Evolutionary conservation across 176 grass and related monocot species (phyloP), one percentile per base, ranked within the genome.

Genomic region (Oryza meridionalis): DNA sequence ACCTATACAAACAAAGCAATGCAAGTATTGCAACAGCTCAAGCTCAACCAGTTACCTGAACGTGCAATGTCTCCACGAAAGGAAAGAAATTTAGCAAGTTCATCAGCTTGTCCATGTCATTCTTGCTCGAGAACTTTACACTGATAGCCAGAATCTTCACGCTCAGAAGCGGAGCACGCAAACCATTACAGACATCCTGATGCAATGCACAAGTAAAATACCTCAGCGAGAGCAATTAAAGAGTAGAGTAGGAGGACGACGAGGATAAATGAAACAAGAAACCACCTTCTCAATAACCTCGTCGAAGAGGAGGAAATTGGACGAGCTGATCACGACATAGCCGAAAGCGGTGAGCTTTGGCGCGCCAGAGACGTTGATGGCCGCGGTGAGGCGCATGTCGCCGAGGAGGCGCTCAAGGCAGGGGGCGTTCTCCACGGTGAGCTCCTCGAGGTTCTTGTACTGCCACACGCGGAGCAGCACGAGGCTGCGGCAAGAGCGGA

Each of bases 371-470:
- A 51, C 49, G 49, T 69, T 88, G 59, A 77, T 50, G 31, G 67
- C 22, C 13, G 67, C 73, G 51, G 61, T 69, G 31, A 83, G 42
- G 72, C 76, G 55, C 42, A 77, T 19, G 8, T 83, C 59, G 16
- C 86, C 80, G 43, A 88, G 86, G 10, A 88, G 53, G 21, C 67
- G 80, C 67, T 88, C 80, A 7, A 83, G 80, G 25, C 73, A 69
- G 25, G 74, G 74, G 67, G 74, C 80, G 11, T 78, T 55, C 55
- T 88, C 80, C 67, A 88, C 53, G 2, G 66, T 83, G 58, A 88
- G 75, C 67, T 88, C 86, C 43, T 83, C 74, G 3, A 88, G 43
- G 58, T 31, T 31, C 66, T 77, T 83, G 74, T 88, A 88, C 4
- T 88, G 40, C 80, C 80, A 78, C 75, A 88, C 74, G 1, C 67